Evolutionary conservation across 2,329 filamentous ascomycete genomes (phyloP).

Genomic region (Fusarium annulatum): DNA sequence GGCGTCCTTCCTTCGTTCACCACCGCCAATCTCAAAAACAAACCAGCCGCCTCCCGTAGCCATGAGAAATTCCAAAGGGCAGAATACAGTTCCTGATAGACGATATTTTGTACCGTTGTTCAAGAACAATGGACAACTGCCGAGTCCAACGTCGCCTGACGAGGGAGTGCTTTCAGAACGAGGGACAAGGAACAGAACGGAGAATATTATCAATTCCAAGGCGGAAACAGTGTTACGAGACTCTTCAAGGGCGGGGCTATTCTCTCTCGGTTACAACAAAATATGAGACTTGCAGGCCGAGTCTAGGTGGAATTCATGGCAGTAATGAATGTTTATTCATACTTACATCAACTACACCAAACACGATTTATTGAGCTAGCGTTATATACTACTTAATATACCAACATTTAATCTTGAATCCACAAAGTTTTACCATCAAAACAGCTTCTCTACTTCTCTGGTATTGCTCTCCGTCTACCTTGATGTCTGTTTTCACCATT

Average conservation of each 20-base stretch:
- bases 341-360: background rate
- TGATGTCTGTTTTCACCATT: background rate
- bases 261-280: slow-evolving; percentile 29
- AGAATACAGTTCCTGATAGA: slow-evolving; percentile 6
- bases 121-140: slow-evolving; percentile 22
- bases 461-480: background rate
- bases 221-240: slow-evolving; percentile 24
- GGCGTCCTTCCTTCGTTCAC: background rate
- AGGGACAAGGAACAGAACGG: background rate
- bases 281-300: slow-evolving; percentile 17
- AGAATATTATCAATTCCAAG: background rate
- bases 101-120: slow-evolving; percentile 39
- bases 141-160: slow-evolving; percentile 26
- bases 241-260: slow-evolving; percentile 15
- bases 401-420: background rate
- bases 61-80: background rate
- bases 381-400: background rate
- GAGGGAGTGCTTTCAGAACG: background rate
- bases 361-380: background rate
- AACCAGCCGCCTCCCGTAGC: background rate
- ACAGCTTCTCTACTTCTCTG: too few relatives aligned
- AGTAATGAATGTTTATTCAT: background rate
- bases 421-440: too few relatives aligned
- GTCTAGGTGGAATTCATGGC: background rate
- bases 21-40: background rate